Evolutionary conservation across 768 basidiomycete genomes (phyloP), one percentile per base, ranked within the genome.

Genomic region (Amanita exitialis): DNA sequence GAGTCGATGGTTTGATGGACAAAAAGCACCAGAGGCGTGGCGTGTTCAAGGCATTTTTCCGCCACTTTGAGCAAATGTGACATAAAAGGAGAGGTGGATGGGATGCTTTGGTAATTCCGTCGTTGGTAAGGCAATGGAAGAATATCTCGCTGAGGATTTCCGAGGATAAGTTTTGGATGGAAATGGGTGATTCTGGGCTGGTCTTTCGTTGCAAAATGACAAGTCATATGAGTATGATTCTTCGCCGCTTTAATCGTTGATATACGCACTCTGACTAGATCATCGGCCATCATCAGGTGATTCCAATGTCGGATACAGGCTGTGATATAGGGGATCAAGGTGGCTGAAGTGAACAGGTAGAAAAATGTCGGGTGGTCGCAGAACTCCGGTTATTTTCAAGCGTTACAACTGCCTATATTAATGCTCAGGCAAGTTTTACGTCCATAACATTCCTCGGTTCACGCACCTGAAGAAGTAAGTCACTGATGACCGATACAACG

Each of bases 101-200:
- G 21, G 30, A 34, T 32, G 45, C n/a, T 1, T 3, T 46, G 18
- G 45, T 46, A 20, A 28, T 46, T 9, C 34, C 45, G 9, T 46
- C 30, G 13, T 34, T 32, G 30, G 45, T 34, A 36, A 46, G 45
- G 20, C 28, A 46, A 36, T 46, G 45, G 8, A 46, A 32, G 34
- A 46, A 46, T 46, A 46, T 34, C 13, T 20, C 16, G 34, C 45
- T 46, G 7, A 46, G 45, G 30, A 46, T 46, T n/a, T 46, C 45
- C 1, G 45, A 36, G 18, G 45, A 46, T 12, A 46, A 18, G 45
- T 16, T 46, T 36, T 46, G 45, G 28, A 46, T 36, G 13, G 45
- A 46, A 16, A 46, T 21, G 9, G 45, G 45, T 7, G 45, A 36
- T 34, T 32, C 34, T 5, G 45, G 45, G 21, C 32, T 46, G 32